Evolutionary conservation across 129 eudicot species (phyloP).

Genomic region (Flaveria sonorensis): DNA sequence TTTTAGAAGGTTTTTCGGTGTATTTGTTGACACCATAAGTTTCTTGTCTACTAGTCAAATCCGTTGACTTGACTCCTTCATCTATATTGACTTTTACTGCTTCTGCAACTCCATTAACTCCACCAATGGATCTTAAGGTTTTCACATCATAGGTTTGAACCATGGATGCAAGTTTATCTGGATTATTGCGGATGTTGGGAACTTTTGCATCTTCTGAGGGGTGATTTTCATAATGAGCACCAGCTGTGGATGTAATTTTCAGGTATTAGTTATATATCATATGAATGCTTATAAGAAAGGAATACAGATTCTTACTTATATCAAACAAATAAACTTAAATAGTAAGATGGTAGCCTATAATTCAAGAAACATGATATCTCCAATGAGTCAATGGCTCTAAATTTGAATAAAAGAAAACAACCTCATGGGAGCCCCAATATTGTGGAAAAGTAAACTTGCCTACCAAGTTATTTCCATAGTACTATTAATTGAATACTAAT

Average conservation of each 20-base stretch:
- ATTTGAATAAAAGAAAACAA: background rate
- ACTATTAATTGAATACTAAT: background rate
- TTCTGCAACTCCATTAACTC: constrained; percentile 64
- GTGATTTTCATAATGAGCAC: constrained; percentile 33
- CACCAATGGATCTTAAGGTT: constrained; percentile 49
- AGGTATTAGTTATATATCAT: constrained; percentile 2
- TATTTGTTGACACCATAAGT: constrained; percentile 70
- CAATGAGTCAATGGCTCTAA: background rate
- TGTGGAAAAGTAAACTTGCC: background rate
- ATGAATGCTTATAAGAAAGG: background rate
- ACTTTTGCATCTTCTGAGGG: constrained; percentile 49
- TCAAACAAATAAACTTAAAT: background rate
- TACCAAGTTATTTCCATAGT: background rate
- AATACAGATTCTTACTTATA: background rate
- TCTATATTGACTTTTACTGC: constrained; percentile 53
- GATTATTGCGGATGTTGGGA: constrained; percentile 55
- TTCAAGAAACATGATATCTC: background rate
- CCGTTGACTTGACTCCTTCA: constrained; percentile 63
- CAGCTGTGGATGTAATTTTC: constrained; percentile 11
- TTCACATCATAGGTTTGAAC: constrained; percentile 52
- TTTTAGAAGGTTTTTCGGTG: constrained; percentile 82
- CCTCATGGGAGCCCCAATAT: background rate
- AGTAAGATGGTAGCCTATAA: background rate
- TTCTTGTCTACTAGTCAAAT: constrained; percentile 53
- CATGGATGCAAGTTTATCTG: constrained; percentile 72